Conservation (phyloP, 352 stramenopile species). For the Globisporangium cystogenes region DNA sequence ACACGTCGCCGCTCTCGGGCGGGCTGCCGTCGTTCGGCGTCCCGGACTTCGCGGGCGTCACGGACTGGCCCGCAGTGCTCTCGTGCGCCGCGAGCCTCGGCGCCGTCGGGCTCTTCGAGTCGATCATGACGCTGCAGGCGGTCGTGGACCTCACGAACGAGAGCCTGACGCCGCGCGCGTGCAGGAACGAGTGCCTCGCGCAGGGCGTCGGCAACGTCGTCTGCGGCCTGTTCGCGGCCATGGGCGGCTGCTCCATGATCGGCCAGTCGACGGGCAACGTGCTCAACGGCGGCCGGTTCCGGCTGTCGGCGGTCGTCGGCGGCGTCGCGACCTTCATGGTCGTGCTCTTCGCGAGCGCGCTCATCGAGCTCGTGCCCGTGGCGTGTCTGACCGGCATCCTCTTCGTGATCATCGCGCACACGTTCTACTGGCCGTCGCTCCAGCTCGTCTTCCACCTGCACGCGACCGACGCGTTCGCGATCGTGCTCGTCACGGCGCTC, state of each 20-base stretch:
- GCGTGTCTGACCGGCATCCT: slow-evolving; percentile 86
- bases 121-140: slow-evolving; percentile 92
- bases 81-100: slow-evolving; percentile 89
- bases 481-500: slow-evolving; percentile 83
- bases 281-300: slow-evolving; percentile 71
- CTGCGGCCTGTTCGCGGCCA: slow-evolving; percentile 88
- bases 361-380: slow-evolving; percentile 84
- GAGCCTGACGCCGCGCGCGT: slow-evolving; percentile 47
- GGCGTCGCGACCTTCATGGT: slow-evolving; percentile 68
- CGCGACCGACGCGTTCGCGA: slow-evolving; percentile 60
- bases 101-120: slow-evolving; percentile 91
- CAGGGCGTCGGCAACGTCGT: slow-evolving; percentile 91
- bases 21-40: slow-evolving; percentile 46
- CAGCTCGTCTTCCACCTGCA: slow-evolving; percentile 71
- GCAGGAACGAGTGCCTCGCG: slow-evolving; percentile 78
- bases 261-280: slow-evolving; percentile 91
- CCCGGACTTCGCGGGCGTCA: slow-evolving; percentile 36
- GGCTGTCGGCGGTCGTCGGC: slow-evolving; percentile 62
- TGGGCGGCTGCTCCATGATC: slow-evolving; percentile 94
- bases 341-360: slow-evolving; percentile 72
- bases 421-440: slow-evolving; percentile 89
- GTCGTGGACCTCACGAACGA: slow-evolving; percentile 88
- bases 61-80: slow-evolving; percentile 68
- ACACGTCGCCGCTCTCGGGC: slow-evolving; percentile 53
- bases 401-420: slow-evolving; percentile 85